Evolutionary conservation across 768 basidiomycete genomes (phyloP).

Genomic region (Hebeloma cylindrosporum): DNA sequence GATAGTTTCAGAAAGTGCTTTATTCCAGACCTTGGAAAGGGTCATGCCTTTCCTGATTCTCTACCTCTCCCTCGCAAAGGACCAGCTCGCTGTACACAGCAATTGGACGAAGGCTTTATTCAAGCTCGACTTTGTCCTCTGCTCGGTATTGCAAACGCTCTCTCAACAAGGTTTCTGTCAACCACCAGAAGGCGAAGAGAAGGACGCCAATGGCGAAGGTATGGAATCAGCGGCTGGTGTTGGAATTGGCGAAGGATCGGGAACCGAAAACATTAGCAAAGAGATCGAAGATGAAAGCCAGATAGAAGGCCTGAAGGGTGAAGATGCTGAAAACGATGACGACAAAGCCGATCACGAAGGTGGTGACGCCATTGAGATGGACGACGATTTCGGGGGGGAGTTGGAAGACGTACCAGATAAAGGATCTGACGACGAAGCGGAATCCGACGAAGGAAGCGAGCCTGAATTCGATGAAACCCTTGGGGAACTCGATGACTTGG

Average conservation of each 20-base stretch:
- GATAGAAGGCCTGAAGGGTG: conserved; percentile 86
- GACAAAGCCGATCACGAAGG: conserved; percentile 51
- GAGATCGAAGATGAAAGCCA: conserved; percentile 97
- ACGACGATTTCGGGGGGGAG: conserved; percentile 83
- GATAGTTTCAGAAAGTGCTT: conserved; percentile 35
- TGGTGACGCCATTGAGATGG: conserved; percentile 87
- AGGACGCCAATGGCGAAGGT: conserved; percentile 58
- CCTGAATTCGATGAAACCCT: conserved; percentile 80
- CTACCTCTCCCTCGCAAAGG: conserved; percentile 57
- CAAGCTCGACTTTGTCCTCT: conserved; percentile 81
- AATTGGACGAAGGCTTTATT: conserved; percentile 76
- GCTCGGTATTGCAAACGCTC: conserved; percentile 69
- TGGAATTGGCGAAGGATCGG: conserved; percentile 87
- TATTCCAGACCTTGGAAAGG: conserved; percentile 40
- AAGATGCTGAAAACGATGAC: conserved; percentile 49
- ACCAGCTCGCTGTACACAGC: conserved; percentile 55
- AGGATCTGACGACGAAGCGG: conserved; percentile 49
- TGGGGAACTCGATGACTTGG: conserved; percentile 77
- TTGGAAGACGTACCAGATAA: conserved; percentile 81
- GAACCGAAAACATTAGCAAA: conserved; percentile 85
- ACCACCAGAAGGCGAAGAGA: conserved; percentile 72
- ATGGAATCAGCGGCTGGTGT: conserved; percentile 59
- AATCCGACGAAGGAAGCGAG: conserved; percentile 54
- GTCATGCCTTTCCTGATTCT: conserved; percentile 74
- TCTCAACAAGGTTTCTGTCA: conserved; percentile 91